Percentiles rank a stretch among this genome's conserved stretches.
These are phyloP conservation scores for Coemansia sp. DNA, from an alignment of 192 early-diverging fungal genomes.

Conservation along the genomic window DNA sequence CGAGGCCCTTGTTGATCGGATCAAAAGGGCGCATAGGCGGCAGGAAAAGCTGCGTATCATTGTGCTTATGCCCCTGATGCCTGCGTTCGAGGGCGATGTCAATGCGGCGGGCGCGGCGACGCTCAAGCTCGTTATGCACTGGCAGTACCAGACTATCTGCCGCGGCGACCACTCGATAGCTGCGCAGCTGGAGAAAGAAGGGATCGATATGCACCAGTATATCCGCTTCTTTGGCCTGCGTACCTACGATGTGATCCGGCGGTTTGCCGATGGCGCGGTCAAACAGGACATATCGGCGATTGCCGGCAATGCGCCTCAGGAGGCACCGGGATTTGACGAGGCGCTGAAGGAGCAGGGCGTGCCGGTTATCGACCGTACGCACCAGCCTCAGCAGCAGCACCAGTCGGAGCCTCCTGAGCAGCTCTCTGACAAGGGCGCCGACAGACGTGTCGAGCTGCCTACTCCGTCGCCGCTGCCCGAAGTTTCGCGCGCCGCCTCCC, in stretches of 20 bases:
- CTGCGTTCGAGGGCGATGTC: slow-evolving; percentile 81
- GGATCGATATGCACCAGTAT: slow-evolving; percentile 61
- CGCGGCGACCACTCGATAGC: slow-evolving; percentile 69
- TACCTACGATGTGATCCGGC: slow-evolving; percentile 64
- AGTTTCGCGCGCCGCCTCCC: neutral
- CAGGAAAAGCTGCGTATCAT: slow-evolving; percentile 72
- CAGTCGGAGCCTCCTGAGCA: slow-evolving; percentile 6
- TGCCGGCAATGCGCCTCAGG: slow-evolving; percentile 37
- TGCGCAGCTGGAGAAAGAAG: slow-evolving; percentile 55
- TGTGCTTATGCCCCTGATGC: slow-evolving; percentile 78
- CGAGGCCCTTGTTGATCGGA: slow-evolving; percentile 69
- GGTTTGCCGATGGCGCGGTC: slow-evolving; percentile 25
- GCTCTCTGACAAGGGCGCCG: neutral
- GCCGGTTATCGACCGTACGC: slow-evolving; percentile 23
- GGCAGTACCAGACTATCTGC: slow-evolving; percentile 73
- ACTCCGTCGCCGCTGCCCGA: slow-evolving; percentile 6
- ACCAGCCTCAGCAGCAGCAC: neutral
- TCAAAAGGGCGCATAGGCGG: slow-evolving; percentile 66
- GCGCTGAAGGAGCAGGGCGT: slow-evolving; percentile 25
- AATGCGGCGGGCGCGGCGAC: slow-evolving; percentile 67
- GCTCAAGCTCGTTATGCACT: slow-evolving; percentile 73
- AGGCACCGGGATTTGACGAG: slow-evolving; percentile 32
- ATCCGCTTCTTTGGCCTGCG: slow-evolving; percentile 75
- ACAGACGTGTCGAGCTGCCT: neutral
- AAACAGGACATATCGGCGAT: slow-evolving; percentile 27